A percentile compares a stretch with the other conserved stretches of the same genome.
phyloP scores from a whole-genome alignment of 2,329 filamentous ascomycete species.

The Microcyclosporella mali region DNA sequence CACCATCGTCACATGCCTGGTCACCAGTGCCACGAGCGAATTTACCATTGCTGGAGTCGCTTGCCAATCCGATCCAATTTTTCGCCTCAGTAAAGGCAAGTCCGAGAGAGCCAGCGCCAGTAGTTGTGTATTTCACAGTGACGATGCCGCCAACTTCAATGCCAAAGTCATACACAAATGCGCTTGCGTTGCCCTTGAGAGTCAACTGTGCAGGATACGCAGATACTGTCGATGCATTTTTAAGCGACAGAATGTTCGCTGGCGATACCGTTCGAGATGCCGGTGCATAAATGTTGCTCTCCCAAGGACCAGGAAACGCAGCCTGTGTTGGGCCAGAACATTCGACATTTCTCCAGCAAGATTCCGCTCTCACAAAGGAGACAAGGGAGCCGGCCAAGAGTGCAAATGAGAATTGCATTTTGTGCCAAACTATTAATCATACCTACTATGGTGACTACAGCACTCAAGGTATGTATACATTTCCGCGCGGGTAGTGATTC shows the following conservation, averaged over 20 bases:
- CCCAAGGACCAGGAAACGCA: conserved; percentile 54
- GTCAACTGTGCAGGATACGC: conserved; percentile 27
- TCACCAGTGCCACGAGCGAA: conserved; percentile 26
- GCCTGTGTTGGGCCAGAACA: conserved; percentile 47
- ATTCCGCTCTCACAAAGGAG: conserved; percentile 9
- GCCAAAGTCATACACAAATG: conserved; percentile 55
- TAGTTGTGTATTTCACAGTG: conserved; percentile 45
- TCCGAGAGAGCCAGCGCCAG: conserved; percentile 35
- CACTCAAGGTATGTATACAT: no score
- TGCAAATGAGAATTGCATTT: no score
- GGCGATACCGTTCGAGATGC: conserved; percentile 47
- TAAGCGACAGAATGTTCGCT: conserved; percentile 36
- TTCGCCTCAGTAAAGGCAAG: conserved; percentile 40
- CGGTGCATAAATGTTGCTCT: conserved; percentile 53
- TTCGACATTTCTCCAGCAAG: conserved; percentile 51
- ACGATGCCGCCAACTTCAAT: conserved; percentile 53
- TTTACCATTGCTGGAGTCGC: conserved; percentile 38
- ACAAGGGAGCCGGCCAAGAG: no score
- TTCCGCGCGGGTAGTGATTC: not conserved
- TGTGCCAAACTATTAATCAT: no score
- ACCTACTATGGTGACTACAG: no score
- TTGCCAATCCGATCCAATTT: conserved; percentile 39
- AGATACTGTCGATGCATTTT: conserved; percentile 29
- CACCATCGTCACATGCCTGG: conserved; percentile 36
- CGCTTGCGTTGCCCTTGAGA: conserved; percentile 45